These are phyloP conservation scores for Verticillium albo-atrum DNA, from an alignment of 2,329 filamentous ascomycete species.

Conservation along the genomic window DNA sequence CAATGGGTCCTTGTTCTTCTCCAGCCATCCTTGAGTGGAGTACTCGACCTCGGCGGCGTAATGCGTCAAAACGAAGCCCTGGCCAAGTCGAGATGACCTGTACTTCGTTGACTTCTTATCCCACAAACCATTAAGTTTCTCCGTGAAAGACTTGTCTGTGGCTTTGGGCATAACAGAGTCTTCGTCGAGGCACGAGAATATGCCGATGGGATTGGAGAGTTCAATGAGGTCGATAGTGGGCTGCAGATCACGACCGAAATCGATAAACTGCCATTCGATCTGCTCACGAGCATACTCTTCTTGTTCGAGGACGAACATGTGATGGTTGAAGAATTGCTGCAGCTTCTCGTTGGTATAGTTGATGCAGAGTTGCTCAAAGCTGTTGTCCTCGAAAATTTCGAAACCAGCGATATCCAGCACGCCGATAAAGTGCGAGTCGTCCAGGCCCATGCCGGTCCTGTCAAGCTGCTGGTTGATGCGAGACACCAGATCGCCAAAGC, in stretches of 20 bases:
- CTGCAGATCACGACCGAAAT: constrained; percentile 94
- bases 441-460: constrained; percentile 72
- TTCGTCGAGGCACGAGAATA: constrained; percentile 97
- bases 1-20: constrained; percentile 98
- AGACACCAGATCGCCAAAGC: constrained; percentile 86
- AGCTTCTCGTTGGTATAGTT: constrained; percentile 99
- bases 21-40: constrained; percentile 88
- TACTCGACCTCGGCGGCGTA: constrained; percentile 98
- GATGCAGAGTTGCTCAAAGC: constrained; percentile 98
- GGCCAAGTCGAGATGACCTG: constrained; percentile 76
- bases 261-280: constrained; percentile 99
- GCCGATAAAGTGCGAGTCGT: constrained; percentile 94
- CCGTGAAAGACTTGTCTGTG: constrained; percentile 93
- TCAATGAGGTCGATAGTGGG: constrained; percentile 98
- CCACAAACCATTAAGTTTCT: constrained; percentile 96
- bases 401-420: constrained; percentile 99
- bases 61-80: constrained; percentile 94
- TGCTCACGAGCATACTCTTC: constrained; percentile 97
- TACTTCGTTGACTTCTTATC: constrained; percentile 95
- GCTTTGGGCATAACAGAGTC: constrained; percentile 99
- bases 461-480: constrained; percentile 92
- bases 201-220: constrained; percentile 92
- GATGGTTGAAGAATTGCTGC: constrained; percentile 99
- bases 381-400: constrained; percentile 97
- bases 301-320: constrained; percentile 99